phyloP scores from a whole-genome alignment of 2,329 filamentous ascomycete species.

The Grosmannia clavigera region DNA sequence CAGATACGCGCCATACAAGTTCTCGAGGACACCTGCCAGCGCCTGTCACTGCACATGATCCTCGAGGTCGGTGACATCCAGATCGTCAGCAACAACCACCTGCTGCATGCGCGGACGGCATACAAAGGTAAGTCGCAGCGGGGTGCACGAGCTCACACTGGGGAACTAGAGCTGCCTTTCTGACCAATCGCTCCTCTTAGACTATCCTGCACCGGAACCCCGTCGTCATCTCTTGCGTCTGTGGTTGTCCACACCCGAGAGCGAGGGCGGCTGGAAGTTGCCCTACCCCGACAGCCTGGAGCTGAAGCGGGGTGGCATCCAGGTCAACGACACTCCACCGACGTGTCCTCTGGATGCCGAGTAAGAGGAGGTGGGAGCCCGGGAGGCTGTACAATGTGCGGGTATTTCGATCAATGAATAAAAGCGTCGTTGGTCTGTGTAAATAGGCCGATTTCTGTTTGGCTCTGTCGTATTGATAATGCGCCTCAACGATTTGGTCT shows the following conservation, averaged over 20 bases:
- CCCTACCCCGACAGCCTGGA: conserved; percentile 71
- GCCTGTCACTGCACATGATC: conserved; percentile 69
- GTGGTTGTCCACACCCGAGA: conserved; percentile 73
- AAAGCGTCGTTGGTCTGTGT: background rate
- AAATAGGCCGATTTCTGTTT: background rate
- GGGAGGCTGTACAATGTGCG: background rate
- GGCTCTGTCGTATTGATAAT: too few species aligned
- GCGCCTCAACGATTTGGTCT: too few species aligned
- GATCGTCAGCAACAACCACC: conserved; percentile 69
- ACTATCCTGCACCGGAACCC: conserved; percentile 51
- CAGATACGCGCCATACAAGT: conserved; percentile 57
- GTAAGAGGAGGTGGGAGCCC: conserved; percentile 21
- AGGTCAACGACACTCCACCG: conserved; percentile 70
- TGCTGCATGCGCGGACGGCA: conserved; percentile 69
- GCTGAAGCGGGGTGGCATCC: conserved; percentile 81
- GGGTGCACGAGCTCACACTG: background rate
- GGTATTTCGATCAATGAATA: background rate
- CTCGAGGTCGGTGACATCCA: conserved; percentile 82
- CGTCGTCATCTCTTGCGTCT: conserved; percentile 69
- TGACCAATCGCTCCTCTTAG: conserved; percentile 14
- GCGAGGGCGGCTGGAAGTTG: conserved; percentile 73
- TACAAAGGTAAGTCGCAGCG: conserved; percentile 42
- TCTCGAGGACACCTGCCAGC: conserved; percentile 64
- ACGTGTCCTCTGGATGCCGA: conserved; percentile 67
- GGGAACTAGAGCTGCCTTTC: background rate